Evolutionary conservation across 2,329 filamentous ascomycete species (phyloP).

Genomic region (Fulvia fulva): DNA sequence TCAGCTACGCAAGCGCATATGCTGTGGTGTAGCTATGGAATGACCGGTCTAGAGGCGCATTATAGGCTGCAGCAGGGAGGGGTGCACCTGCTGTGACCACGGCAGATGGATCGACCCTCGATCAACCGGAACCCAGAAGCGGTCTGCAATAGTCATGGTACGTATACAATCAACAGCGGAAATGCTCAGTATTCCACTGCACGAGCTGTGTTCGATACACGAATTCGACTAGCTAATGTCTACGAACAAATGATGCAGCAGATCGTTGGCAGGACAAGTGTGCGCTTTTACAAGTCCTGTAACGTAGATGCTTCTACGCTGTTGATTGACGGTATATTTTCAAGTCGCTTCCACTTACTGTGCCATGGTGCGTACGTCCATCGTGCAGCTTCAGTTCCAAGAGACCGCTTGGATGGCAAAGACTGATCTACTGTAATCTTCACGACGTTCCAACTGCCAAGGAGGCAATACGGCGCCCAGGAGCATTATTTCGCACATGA

Average conservation of each 20-base stretch:
- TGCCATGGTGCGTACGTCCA: not conserved
- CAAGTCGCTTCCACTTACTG: not conserved
- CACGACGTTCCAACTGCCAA: not conserved
- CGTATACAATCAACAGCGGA: too few species aligned
- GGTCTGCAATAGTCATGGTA: not conserved
- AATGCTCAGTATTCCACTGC: not conserved
- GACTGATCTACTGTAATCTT: not conserved
- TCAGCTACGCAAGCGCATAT: constrained; percentile 93
- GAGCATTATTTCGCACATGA: not conserved
- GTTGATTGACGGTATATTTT: not conserved
- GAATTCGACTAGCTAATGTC: not conserved
- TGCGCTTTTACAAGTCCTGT: not conserved
- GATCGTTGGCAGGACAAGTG: not conserved
- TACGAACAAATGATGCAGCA: not conserved
- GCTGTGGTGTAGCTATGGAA: constrained; percentile 50
- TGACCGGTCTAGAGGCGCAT: not conserved
- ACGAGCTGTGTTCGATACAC: not conserved
- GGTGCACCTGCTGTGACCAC: not conserved
- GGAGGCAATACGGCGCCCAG: too few species aligned
- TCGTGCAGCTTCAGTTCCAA: not conserved
- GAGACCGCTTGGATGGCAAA: not conserved
- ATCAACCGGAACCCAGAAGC: not conserved
- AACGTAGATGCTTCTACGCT: not conserved
- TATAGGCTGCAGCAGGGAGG: not conserved
- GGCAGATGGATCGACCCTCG: not conserved